Evolutionary conservation across 192 early-diverging fungal genomes (phyloP).

Genomic region (Coemansia sp.): DNA sequence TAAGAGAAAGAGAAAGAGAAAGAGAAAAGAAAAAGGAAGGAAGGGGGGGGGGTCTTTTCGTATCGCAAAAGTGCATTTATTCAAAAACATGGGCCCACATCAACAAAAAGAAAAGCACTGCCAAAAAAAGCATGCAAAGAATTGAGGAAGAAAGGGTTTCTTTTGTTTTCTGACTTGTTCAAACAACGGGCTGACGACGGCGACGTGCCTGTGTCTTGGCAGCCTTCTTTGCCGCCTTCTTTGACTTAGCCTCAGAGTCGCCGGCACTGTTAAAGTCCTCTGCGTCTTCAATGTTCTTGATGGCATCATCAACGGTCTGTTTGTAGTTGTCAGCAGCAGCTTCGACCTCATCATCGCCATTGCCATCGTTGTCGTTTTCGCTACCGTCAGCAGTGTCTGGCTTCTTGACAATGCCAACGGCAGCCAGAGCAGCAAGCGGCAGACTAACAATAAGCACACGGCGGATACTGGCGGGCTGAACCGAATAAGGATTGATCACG

Average conservation of each 20-base stretch:
- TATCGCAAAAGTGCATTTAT: too few relatives aligned
- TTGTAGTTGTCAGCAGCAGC: conserved; percentile 9
- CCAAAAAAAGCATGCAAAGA: too few relatives aligned
- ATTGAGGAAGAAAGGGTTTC: too few relatives aligned
- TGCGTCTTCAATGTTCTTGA: conserved; percentile 11
- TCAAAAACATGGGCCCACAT: too few relatives aligned
- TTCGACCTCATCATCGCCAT: conserved; percentile 11
- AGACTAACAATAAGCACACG: conserved; percentile 38
- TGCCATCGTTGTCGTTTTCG: not conserved
- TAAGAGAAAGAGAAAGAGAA: not conserved
- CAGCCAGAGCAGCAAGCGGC: conserved; percentile 21
- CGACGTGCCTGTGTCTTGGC: conserved; percentile 49
- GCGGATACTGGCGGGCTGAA: conserved; percentile 33
- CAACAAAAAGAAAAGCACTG: too few relatives aligned
- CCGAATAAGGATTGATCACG: conserved; percentile 52
- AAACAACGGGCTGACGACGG: conserved; percentile 39
- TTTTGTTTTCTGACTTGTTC: not conserved
- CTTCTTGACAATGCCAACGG: conserved; percentile 21
- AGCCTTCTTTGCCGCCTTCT: conserved; percentile 50
- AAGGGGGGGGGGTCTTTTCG: too few relatives aligned
- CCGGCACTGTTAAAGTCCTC: not conserved
- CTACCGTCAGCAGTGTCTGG: not conserved
- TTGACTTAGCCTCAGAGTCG: conserved; percentile 31
- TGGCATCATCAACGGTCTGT: conserved; percentile 17
- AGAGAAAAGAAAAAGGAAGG: not conserved